Base-by-base conservation (phyloP, 768 basidiomycete genomes). In the Rhodotorula paludigena region DNA sequence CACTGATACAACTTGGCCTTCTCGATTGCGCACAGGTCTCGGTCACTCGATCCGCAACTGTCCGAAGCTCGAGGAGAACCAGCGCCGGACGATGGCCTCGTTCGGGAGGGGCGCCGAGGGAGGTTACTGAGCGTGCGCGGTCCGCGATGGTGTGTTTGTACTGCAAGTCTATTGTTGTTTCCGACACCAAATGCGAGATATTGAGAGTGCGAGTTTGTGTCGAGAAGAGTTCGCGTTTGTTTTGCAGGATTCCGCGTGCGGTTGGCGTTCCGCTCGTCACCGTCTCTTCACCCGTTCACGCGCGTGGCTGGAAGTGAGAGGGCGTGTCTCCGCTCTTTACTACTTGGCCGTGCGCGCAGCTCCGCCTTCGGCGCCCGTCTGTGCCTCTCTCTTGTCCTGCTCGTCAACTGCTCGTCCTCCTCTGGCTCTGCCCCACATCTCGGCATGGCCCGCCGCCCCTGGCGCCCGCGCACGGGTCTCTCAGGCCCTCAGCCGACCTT, bases 21-120 rank as follows among this genome's bases (percentile, higher is more conserved):
- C 36, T 42, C 53, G 44, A 45, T 20, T 48, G 45, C 25, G n/a
- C 35, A 21, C 74, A 89, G 89, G 92, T 77, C 85, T 99, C 63
- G 96, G 94, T 25, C 96, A 99, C 74, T 86, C 85, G 32, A 89
- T 98, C 62, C 86, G 88, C 14, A 93, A 93, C 76, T 99, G 96
- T 76, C 96, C 96, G 28, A 99, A 98, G 79, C 81, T 96, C 69
- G 93, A 97, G 79, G 96, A 99, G 73, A 84, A 86, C 0, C 91
- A 96, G 76, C 82, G 93, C 58, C 81, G 96, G 74, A 88, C 89
- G 78, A 88, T 93, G 84, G 92, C 92, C 18, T 86, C 89, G 9
- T 36, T 55, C n/a, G 54, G 54, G 14, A 25, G 54, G 15, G 54
- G 23, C 9, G 54, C 38, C 25, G 54, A n/a, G 14, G 33, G 54